Evolutionary conservation across 2,329 filamentous ascomycete genomes (phyloP), one percentile per base, ranked within the genome.

Genomic region (Rhinocladiella similis): DNA sequence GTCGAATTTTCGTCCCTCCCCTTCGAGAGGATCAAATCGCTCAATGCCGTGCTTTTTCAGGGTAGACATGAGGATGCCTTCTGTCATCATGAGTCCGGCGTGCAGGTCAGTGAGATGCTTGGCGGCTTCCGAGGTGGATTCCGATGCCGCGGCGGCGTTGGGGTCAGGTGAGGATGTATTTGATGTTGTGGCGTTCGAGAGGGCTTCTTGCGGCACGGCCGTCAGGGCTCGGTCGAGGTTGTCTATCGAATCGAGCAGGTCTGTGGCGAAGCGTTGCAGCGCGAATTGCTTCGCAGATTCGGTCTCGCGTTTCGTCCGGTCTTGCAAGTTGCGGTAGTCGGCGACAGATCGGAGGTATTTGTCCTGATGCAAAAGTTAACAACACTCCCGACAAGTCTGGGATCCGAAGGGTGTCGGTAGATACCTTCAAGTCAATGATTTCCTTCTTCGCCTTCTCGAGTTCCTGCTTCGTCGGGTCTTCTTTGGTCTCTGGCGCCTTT

Each of bases 311-410:
- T 87, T 84, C 42, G 91, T 96, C 70, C 94, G 90, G 70, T 97
- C 91, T 79, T 97, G 93, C 50, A 99, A 89, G 78, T 97, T 99
- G 72, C 91, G 91, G 84, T 95, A 97, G 69, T 99, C 94, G 76
- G 94, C 94, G 63, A 97, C 86, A 53, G 89, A 89, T 72, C 94
- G 93, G 62, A 97, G 84, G 76, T 91, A 95, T 80, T 91, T 94
- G 77, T 97, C 94, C 94, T 97, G 65, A 39, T 9, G 50, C 57
- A 53, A 49, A 47, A 39, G 19, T 45, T 14, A 47, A 39, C 7
- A 43, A 46, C 19, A 14, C 22, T 7, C 45, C 29, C 42, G 42
- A 33, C 35, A 42, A 38, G 4, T 38, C 43, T 39, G 25, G 16
- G n/a, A 29, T 50, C 33, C 20, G 54, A 12, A 12, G 5, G 10